A percentile compares a stretch with the other conserved stretches of the same genome.
Evolutionary conservation across 2,329 filamentous ascomycete species (phyloP).

Genomic region (Fusarium vanettenii): DNA sequence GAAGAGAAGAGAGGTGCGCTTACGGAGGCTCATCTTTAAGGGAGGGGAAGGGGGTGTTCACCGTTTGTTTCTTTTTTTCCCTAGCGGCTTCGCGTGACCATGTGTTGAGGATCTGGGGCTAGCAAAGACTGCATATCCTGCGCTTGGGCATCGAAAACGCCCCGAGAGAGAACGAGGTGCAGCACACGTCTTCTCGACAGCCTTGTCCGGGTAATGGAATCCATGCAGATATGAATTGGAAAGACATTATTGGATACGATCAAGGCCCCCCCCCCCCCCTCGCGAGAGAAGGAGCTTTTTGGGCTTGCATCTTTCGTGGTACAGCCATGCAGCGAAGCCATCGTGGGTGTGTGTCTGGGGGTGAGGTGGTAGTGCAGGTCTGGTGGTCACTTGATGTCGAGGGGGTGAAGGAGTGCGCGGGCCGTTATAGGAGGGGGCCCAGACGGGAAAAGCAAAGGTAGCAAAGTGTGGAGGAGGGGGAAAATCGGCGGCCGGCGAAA

Average conservation of each 20-base stretch:
- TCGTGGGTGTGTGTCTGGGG: slow-evolving; percentile 11
- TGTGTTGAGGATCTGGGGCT: not conserved
- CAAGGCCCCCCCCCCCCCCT: not conserved
- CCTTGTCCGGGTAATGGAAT: not conserved
- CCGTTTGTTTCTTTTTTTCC: not conserved
- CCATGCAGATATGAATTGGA: not conserved
- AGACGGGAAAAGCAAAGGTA: slow-evolving; percentile 5
- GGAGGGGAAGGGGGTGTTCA: not conserved
- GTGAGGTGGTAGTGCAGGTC: slow-evolving; percentile 27
- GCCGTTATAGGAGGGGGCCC: slow-evolving; percentile 9
- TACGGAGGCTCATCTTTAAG: not conserved
- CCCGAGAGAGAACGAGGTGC: not conserved
- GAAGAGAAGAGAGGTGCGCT: not conserved
- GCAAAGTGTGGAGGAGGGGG: slow-evolving; percentile 23
- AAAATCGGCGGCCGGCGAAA: slow-evolving; percentile 8
- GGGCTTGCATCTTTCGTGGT: slow-evolving; percentile 1
- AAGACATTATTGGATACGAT: not conserved
- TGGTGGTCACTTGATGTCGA: slow-evolving; percentile 32
- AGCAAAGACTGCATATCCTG: not conserved
- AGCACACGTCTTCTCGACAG: not conserved
- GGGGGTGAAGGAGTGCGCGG: not conserved
- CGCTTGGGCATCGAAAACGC: not conserved
- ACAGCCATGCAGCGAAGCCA: slow-evolving; percentile 9
- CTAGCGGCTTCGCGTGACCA: not conserved
- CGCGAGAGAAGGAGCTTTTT: not conserved